Evolutionary conservation across 164 flowering plant species (phyloP), one percentile per base, ranked within the genome.

Genomic region (Vitis amurensis): DNA sequence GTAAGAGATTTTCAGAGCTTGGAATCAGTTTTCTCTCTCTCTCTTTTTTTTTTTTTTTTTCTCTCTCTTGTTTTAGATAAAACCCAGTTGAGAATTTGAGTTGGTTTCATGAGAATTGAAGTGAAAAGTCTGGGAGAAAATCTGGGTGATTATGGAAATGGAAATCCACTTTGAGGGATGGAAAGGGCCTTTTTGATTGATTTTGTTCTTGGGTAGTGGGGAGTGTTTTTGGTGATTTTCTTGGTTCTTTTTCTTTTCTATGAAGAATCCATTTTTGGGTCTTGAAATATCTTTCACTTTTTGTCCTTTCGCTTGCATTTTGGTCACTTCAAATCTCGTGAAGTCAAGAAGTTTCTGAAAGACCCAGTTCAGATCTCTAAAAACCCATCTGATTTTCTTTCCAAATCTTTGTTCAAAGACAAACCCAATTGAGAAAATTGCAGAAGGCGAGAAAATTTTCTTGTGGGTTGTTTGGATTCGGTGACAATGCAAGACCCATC

Each of bases 401-500:
- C 1, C 31, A 37, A 11, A 29, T 15, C 44, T 51, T 59, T 19
- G 4, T 55, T 12, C 61, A 8, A 55, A 31, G 9, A 48, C 59
- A 14, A 47, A 37, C 64, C 16, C 65, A 44, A 19, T 3, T 63
- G 44, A 37, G 44, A 37, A 6, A 37, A 37, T 37, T 3, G 44
- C 7, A 37, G 44, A 6, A 37, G 44, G 44, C 44, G 44, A 37
- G 44, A 37, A 37, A 37, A 4, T 6, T 37, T 37, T 37, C 44
- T 37, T 37, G 44, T 37, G 44, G 44, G 44, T 3, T 37, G 44
- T 37, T 37, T 37, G 44, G 44, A 37, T 2, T 37, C 44, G 0
- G 44, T 6, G 44, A 37, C 44, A 37, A 86, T 88, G 91, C 92
- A 90, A 76, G 88, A 90, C 78, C 86, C 89, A 56, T 12, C 84